Conservation (phyloP, 2,329 filamentous ascomycete species). For the Aspergillus unguis region DNA sequence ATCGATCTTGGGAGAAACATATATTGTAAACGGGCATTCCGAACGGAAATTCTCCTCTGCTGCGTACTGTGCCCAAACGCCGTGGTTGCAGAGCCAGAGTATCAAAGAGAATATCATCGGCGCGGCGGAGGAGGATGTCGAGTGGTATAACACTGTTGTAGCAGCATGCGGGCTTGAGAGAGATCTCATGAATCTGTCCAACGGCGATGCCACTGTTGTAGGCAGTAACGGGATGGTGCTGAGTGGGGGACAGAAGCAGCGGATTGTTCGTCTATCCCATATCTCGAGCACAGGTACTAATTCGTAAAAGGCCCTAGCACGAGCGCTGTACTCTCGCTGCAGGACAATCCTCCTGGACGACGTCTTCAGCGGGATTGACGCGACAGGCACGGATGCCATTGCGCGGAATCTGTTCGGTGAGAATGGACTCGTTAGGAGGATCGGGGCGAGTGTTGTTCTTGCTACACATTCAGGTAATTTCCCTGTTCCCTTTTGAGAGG, state of each 20-base stretch:
- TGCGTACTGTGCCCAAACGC: conserved; percentile 23
- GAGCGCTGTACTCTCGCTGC: conserved; percentile 3
- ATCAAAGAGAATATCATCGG: conserved; percentile 27
- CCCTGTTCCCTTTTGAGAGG: not conserved
- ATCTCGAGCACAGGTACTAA: not conserved
- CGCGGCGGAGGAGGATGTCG: conserved; percentile 20
- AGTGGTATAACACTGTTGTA: conserved; percentile 25
- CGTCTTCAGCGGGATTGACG: conserved; percentile 3
- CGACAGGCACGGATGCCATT: not conserved
- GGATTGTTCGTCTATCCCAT: conserved; percentile 23
- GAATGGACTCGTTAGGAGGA: not conserved
- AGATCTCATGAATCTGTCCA: conserved; percentile 22
- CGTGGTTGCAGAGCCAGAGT: conserved; percentile 22
- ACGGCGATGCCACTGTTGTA: conserved; percentile 35
- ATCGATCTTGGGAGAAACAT: conserved; percentile 31
- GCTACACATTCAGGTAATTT: conserved; percentile 4
- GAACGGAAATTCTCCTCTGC: not conserved
- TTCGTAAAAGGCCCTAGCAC: not conserved
- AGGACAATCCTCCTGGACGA: not conserved
- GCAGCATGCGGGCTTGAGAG: not conserved
- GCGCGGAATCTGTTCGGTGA: not conserved
- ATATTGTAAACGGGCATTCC: conserved; percentile 3
- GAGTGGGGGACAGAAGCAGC: conserved; percentile 47
- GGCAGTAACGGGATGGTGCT: conserved; percentile 44
- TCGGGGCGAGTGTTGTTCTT: not conserved